Conservation (phyloP, 768 basidiomycete genomes). For the Cystofilobasidium capitatum region DNA sequence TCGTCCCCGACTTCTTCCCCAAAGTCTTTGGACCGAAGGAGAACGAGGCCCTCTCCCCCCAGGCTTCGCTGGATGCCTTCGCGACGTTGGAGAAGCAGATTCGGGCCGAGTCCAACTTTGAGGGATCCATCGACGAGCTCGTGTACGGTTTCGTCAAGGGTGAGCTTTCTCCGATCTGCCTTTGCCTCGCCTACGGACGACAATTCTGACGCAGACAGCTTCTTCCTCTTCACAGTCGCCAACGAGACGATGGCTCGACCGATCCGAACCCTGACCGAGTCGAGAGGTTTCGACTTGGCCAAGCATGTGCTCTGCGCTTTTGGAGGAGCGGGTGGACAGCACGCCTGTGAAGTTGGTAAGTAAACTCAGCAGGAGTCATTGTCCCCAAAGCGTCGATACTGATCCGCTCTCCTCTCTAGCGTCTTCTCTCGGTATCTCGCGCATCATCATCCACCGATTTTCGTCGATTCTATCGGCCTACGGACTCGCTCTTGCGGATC, state of each 20-base stretch:
- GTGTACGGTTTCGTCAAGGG: slow-evolving; percentile 30
- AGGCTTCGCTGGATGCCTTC: slow-evolving; percentile 24
- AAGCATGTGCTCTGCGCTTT: slow-evolving; percentile 22
- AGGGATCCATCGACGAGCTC: slow-evolving; percentile 30
- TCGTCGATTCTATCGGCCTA: slow-evolving; percentile 90
- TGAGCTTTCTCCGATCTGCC: neutral
- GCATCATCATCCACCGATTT: slow-evolving; percentile 77
- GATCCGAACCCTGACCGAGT: slow-evolving; percentile 19
- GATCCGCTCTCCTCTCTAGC: slow-evolving; percentile 44
- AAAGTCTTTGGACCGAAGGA: slow-evolving; percentile 28
- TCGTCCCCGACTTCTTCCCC: slow-evolving; percentile 29
- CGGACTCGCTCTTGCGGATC: slow-evolving; percentile 73
- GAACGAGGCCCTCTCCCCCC: slow-evolving; percentile 28
- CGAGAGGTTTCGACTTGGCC: slow-evolving; percentile 13
- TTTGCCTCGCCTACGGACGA: neutral
- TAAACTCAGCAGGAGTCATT: neutral
- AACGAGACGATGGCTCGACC: slow-evolving; percentile 30
- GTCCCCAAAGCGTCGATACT: neutral
- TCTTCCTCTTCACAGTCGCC: slow-evolving; percentile 18
- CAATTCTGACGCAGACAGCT: neutral
- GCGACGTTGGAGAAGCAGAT: slow-evolving; percentile 27
- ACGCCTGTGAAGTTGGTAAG: slow-evolving; percentile 55
- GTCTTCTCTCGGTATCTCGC: slow-evolving; percentile 70
- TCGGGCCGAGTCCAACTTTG: slow-evolving; percentile 22
- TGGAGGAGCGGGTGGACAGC: slow-evolving; percentile 54